Evolutionary conservation across 768 basidiomycete genomes (phyloP), one percentile per base, ranked within the genome.

Genomic region (Podaxis pistillaris): DNA sequence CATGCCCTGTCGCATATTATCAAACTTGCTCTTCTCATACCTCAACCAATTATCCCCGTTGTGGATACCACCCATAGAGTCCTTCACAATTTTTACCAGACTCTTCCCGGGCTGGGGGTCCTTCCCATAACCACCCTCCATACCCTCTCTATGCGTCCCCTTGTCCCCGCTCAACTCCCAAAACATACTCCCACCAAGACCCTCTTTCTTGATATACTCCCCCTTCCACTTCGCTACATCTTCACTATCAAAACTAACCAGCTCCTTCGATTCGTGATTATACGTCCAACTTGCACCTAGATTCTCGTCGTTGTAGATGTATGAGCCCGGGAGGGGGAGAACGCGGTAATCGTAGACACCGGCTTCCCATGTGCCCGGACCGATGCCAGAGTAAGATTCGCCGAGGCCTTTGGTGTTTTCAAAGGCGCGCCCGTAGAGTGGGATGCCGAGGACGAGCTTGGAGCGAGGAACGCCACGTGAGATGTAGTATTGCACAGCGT

Each of bases 91-190:
- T 64, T 78, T 79, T 19, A 96, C 85, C 66, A 96, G 77, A 68
- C 90, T 92, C 64, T 73, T 71, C 3, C 93, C 88, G 33, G 86
- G 83, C 66, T 89, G 85, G 2, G 81, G 79, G 28, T 89, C 89
- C 73, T 94, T 94, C 1, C 91, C 92, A 1, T 76, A 80, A 2
- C 91, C 90, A 7, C 76, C 74, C 65, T 93, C 91, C 85, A 93
- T 88, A 13, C 85, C 90, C 41, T 89, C 85, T 56, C 90, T 82
- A 33, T 72, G 67, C 4, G 76, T 76, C 1, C 85, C 85, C 72
- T 94, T 93, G 76, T 98, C 96, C 2, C 93, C 94, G 67, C 89
- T 90, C 46, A 96, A 79, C 72, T 96, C 93, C 93, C 93, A 94
- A 67, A 89, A 89, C 97, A 99, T 99, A 60, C 90, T 91, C 0